A percentile compares a stretch with the other conserved stretches of the same genome.
Evolutionary conservation across 495 filamentous ascomycete genomes (phyloP).

Genomic region (Hypomontagnella submonticulosa): DNA sequence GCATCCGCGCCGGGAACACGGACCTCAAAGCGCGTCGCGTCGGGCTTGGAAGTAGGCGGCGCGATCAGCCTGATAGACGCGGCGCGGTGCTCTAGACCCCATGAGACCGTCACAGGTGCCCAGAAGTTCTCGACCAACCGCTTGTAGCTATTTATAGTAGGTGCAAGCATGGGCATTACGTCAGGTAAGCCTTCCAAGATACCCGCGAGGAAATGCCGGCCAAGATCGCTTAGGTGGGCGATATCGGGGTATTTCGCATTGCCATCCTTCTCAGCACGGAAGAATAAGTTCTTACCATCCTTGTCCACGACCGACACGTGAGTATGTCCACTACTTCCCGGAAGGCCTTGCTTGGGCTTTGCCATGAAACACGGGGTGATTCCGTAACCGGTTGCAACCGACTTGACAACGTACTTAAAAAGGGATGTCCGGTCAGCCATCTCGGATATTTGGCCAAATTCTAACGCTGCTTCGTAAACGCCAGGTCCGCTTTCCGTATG

Average conservation of each 20-base stretch:
- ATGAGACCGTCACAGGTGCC: slow-evolving; percentile 96
- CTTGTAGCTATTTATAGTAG: slow-evolving; percentile 97
- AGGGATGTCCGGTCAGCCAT: slow-evolving; percentile 93
- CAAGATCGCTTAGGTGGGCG: slow-evolving; percentile 82
- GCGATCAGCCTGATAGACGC: slow-evolving; percentile 90
- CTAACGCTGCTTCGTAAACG: slow-evolving; percentile 93
- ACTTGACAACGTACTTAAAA: slow-evolving; percentile 96
- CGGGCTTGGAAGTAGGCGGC: slow-evolving; percentile 82
- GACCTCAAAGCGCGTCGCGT: slow-evolving; percentile 91
- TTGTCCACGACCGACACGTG: slow-evolving; percentile 84
- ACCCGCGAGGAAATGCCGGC: slow-evolving; percentile 93
- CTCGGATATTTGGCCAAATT: slow-evolving; percentile 81
- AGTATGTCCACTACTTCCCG: slow-evolving; percentile 95
- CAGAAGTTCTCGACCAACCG: slow-evolving; percentile 98
- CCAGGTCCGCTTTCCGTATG: slow-evolving; percentile 97
- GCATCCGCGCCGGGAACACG: slow-evolving; percentile 91
- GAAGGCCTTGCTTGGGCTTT: slow-evolving; percentile 89
- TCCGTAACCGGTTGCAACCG: slow-evolving; percentile 82
- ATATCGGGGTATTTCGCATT: slow-evolving; percentile 78
- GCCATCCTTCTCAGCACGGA: slow-evolving; percentile 74
- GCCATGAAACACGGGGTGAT: slow-evolving; percentile 99
- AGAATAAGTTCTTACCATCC: slow-evolving; percentile 80
- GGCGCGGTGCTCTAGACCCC: slow-evolving; percentile 94
- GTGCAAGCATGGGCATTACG: slow-evolving; percentile 93
- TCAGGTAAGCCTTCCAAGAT: slow-evolving; percentile 89